Evolutionary conservation across 352 stramenopile genomes (phyloP).

Genomic region (Phytophthora quininea): DNA sequence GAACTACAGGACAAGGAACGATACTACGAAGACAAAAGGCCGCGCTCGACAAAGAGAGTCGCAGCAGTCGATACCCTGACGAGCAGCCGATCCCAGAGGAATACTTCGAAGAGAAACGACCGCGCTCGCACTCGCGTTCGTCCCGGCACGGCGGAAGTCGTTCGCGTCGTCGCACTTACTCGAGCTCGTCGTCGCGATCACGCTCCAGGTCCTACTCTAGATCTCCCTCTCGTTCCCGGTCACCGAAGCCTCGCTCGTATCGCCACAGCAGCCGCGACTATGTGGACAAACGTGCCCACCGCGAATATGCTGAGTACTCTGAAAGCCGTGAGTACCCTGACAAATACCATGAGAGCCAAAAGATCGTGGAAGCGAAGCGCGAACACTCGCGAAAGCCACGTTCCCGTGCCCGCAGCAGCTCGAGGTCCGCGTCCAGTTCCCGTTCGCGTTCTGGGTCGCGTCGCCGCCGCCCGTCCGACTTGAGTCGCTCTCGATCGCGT

Average conservation of each 20-base stretch:
- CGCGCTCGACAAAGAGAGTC: conserved; percentile 1
- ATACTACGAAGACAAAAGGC: conserved; percentile 10
- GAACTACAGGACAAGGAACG: neutral
- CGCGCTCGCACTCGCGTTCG: conserved; percentile 42
- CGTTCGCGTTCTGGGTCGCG: conserved; percentile 34
- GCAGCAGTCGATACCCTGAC: conserved; percentile 15
- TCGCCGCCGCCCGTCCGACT: conserved; percentile 33
- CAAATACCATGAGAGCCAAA: conserved; percentile 20
- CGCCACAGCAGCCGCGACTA: conserved; percentile 33
- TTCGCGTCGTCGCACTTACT: conserved; percentile 41
- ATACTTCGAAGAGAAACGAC: conserved; percentile 27
- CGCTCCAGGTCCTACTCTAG: conserved; percentile 45
- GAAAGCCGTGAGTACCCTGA: neutral
- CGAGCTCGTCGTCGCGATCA: conserved; percentile 45
- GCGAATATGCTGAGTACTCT: conserved; percentile 8
- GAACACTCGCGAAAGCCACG: conserved; percentile 28
- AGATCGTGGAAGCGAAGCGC: conserved; percentile 19
- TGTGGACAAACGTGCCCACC: neutral
- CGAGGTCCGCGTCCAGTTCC: conserved; percentile 45
- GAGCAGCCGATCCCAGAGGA: conserved; percentile 8
- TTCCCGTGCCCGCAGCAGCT: conserved; percentile 42
- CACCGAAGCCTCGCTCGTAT: conserved; percentile 24
- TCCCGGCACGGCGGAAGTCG: conserved; percentile 31
- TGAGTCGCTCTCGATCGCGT: conserved; percentile 22
- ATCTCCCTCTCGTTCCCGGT: conserved; percentile 34